Conservation (phyloP, 2,329 filamentous ascomycete genomes). For the Zymoseptoria ardabiliae region DNA sequence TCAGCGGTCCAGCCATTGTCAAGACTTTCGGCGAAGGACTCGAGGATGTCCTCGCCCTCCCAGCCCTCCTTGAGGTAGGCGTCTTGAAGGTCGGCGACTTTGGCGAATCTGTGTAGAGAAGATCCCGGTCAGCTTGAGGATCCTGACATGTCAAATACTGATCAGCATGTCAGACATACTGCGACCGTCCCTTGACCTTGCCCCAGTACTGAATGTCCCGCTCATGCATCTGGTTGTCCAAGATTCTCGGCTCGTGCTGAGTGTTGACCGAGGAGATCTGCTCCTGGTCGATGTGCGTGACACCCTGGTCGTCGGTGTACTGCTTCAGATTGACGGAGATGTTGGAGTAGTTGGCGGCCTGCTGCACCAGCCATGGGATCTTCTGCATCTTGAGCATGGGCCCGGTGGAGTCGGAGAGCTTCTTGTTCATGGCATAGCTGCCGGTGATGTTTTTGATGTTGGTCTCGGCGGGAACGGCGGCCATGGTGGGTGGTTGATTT, state of each 20-base stretch:
- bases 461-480: constrained; percentile 65
- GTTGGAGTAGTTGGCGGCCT: constrained; percentile 59
- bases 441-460: constrained; percentile 62
- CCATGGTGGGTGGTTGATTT: constrained; percentile 32
- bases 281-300: constrained; percentile 39
- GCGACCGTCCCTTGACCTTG: constrained; percentile 53
- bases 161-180: constrained; percentile 10
- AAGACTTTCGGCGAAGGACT: constrained; percentile 44
- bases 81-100: constrained; percentile 32
- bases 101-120: constrained; percentile 17
- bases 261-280: constrained; percentile 66
- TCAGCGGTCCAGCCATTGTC: constrained; percentile 48
- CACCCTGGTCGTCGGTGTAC: constrained; percentile 39
- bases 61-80: constrained; percentile 53
- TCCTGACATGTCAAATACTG: background rate
- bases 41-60: constrained; percentile 39
- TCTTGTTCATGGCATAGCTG: constrained; percentile 68
- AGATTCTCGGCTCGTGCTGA: constrained; percentile 50
- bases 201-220: constrained; percentile 80
- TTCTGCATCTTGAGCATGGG: constrained; percentile 57
- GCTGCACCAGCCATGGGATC: constrained; percentile 32
- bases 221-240: constrained; percentile 54
- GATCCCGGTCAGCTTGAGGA: background rate
- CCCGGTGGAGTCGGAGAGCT: constrained; percentile 61
- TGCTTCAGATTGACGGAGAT: constrained; percentile 57